Base-by-base conservation (phyloP, 139 green algal genomes). In the Chlorella vulgaris region DNA sequence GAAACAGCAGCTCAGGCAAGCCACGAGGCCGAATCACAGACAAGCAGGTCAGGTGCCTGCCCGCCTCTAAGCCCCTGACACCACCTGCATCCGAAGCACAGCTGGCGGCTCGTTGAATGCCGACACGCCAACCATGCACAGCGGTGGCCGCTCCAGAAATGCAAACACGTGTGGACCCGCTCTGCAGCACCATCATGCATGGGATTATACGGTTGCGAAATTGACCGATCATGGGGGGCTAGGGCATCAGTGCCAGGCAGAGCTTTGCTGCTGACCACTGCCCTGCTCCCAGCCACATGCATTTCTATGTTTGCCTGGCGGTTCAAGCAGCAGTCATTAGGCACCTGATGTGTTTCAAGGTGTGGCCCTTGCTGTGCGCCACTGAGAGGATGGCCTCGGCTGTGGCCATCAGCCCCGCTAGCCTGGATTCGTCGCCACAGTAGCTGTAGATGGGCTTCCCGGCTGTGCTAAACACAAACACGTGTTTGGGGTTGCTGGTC, bases 31-130 rank as follows among this genome's bases (percentile, higher is more conserved):
- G n/a, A n/a, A n/a, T n/a, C n/a, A n/a, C n/a, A n/a, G n/a, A n/a
- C n/a, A n/a, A n/a, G n/a, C n/a, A n/a, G n/a, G n/a, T n/a, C n/a
- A n/a, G n/a, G n/a, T n/a, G n/a, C n/a, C n/a, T n/a, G n/a, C n/a
- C n/a, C n/a, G n/a, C n/a, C n/a, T n/a, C n/a, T n/a, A n/a, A n/a
- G n/a, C n/a, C n/a, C n/a, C n/a, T n/a, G n/a, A n/a, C n/a, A n/a
- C n/a, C n/a, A n/a, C n/a, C n/a, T 86, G 83, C 83, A 87, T 88
- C 7, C 84, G 60, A 35, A 88, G 63, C n/a, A 88, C 84, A 21
- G 73, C 47, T 0, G 78, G 61, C 10, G 84, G 84, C 47, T 88
- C 84, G 5, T 19, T 53, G 33, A 81, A 31, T 10, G 40, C 38
- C 7, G 79, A 85, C 18, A 88, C 66, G 2, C 50, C 73, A 28